These are phyloP conservation scores for Lichtheimia ornata DNA, from an alignment of 371 early-diverging fungal species.

Conservation along the genomic window DNA sequence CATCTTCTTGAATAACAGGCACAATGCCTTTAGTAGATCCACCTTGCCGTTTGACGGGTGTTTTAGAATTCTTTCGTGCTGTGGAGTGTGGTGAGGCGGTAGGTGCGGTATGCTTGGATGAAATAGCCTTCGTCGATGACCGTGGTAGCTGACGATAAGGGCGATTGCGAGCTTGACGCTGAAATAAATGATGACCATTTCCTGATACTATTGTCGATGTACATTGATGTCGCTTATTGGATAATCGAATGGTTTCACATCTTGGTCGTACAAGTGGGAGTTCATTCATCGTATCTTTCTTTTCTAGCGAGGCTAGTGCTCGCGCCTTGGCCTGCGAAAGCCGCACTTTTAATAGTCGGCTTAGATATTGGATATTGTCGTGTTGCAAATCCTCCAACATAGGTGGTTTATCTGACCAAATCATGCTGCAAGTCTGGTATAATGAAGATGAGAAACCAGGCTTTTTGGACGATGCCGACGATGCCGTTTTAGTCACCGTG, in stretches of 20 bases:
- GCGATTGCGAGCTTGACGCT: neutral
- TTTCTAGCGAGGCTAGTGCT: slow-evolving; percentile 15
- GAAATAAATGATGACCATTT: slow-evolving; percentile 8
- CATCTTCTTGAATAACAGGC: slow-evolving; percentile 28
- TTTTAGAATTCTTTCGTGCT: neutral
- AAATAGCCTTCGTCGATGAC: neutral
- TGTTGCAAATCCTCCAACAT: slow-evolving; percentile 2
- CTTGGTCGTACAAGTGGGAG: slow-evolving; percentile 1
- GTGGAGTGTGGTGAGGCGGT: neutral
- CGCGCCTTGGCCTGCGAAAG: slow-evolving; percentile 23
- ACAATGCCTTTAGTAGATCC: neutral
- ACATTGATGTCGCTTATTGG: slow-evolving; percentile 11
- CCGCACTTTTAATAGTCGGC: slow-evolving; percentile 20
- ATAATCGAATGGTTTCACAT: slow-evolving; percentile 8
- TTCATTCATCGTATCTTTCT: neutral
- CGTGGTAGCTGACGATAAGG: neutral
- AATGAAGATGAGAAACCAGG: neutral
- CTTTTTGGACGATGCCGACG: neutral
- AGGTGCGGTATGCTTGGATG: slow-evolving; percentile 2
- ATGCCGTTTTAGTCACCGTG: too few species aligned
- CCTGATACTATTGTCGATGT: slow-evolving; percentile 3
- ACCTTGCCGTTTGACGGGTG: neutral
- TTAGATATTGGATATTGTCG: slow-evolving; percentile 23
- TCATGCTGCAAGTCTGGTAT: slow-evolving; percentile 6
- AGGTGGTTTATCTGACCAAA: slow-evolving; percentile 10